Conservation (phyloP, 108 stramenopile genomes). For the Discostella stelligeroides region DNA sequence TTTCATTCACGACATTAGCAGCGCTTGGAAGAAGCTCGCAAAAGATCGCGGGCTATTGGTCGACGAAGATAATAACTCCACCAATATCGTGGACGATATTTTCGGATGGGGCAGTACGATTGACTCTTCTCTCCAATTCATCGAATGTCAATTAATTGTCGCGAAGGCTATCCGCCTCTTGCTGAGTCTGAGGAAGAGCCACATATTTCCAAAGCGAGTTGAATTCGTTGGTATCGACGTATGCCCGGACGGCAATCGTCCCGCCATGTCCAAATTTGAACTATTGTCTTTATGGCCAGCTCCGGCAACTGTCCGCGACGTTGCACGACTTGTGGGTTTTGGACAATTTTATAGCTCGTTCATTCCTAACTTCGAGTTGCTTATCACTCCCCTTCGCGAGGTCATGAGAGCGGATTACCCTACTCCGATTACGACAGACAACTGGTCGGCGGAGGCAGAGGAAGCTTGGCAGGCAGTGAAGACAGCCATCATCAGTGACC, state of each 20-base stretch:
- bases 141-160: not conserved
- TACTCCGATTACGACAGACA: not conserved
- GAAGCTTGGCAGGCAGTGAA: constrained; percentile 1
- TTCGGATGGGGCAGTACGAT: not conserved
- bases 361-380: constrained; percentile 23
- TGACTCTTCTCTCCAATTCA: not conserved
- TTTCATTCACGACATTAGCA: not conserved
- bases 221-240: no score
- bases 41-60: not conserved
- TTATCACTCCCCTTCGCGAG: not conserved
- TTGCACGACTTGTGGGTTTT: constrained; percentile 18
- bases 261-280: no score
- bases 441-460: not conserved
- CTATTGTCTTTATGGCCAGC: not conserved
- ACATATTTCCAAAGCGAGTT: no score
- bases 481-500: constrained; percentile 8
- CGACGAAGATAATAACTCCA: not conserved
- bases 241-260: no score
- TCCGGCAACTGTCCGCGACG: constrained; percentile 5
- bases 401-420: no score
- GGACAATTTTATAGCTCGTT: constrained; percentile 5
- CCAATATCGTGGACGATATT: no score
- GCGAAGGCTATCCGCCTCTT: not conserved
- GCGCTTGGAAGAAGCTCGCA: not conserved
- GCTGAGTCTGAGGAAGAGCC: not conserved